These are phyloP conservation scores for Yarrowia deformans DNA, from an alignment of 805 yeast genomes.

Conservation along the genomic window DNA sequence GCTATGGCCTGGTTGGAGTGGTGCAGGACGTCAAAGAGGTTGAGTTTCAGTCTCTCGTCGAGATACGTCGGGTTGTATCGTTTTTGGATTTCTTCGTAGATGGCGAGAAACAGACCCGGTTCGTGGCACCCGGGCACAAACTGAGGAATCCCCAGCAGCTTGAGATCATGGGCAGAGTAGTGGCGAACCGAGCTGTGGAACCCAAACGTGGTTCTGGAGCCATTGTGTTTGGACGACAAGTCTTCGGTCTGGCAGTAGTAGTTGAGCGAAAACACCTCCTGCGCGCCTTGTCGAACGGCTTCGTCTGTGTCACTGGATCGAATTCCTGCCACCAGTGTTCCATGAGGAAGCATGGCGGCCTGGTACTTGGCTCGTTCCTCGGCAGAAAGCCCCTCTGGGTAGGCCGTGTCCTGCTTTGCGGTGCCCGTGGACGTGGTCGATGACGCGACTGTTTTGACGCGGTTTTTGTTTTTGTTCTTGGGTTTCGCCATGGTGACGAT, in stretches of 20 bases:
- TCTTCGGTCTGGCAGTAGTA: conserved; percentile 29
- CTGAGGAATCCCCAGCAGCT: conserved; percentile 34
- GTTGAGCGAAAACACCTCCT: conserved; percentile 2
- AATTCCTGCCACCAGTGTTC: conserved; percentile 1
- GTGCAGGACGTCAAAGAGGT: conserved; percentile 31
- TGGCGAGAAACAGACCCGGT: conserved; percentile 27
- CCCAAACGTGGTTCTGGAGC: background rate
- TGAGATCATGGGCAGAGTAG: conserved; percentile 29
- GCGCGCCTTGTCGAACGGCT: background rate
- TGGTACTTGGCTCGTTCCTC: conserved; percentile 23
- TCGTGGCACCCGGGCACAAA: conserved; percentile 38
- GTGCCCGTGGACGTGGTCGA: background rate
- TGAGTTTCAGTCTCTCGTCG: conserved; percentile 16
- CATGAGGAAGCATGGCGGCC: conserved; percentile 28
- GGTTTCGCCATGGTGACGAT: conserved; percentile 32
- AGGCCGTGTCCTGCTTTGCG: conserved; percentile 1
- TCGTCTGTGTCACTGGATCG: conserved; percentile 2
- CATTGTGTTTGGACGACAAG: background rate
- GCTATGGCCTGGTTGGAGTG: conserved; percentile 18
- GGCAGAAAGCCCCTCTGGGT: conserved; percentile 23
- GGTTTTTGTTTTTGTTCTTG: conserved; percentile 35
- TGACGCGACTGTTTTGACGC: conserved; percentile 5
- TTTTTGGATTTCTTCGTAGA: conserved; percentile 28
- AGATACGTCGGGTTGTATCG: conserved; percentile 37
- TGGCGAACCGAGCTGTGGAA: conserved; percentile 30